Base-by-base conservation (phyloP, 2,329 filamentous ascomycete genomes). In the Alternaria sp. region DNA sequence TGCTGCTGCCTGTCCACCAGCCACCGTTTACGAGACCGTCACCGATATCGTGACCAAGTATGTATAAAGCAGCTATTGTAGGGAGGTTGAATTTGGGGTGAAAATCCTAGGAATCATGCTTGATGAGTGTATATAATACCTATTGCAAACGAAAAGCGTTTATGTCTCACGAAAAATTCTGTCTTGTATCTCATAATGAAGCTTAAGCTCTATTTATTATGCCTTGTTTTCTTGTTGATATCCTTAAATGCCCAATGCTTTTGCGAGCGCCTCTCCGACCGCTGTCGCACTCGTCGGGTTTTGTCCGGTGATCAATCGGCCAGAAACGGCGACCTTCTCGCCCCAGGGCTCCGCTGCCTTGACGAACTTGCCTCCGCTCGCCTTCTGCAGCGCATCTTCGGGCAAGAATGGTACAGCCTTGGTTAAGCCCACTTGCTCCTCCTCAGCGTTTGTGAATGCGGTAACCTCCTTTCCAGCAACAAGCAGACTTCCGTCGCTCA, bases 351-450 rank as follows among this genome's bases (percentile, higher is more conserved):
- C 75, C 1, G 73, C 79, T 0, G 87, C 84, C 80, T 87, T 87
- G 66, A 83, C 82, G 68, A 84, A 90, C 49, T 80, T 81, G 20
- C 82, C 89, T 7, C 86, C 83, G 22, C 77, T 83, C 14, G 82
- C 79, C 67, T 73, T 73, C 69, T 82, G 65, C 54, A 88, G 73
- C 75, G 84, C 82, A 62, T 85, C 84, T 74, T 87, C 86, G 43
- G 91, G 84, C 75, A 84, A 74, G 76, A 91, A 91, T 2, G 88
- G 88, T 81, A 89, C 81, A 4, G 58, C 75, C 32, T 75, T 63
- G 34, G 70, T 79, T 58, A 82, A 66, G 43, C 73, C 79, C 7
- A 78, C 78, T 47, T 75, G 75, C 41, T 81, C 82, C 78, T 88
- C 86, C 78, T 89, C 87, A 0, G 61, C 77, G 68, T 88, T 86